Evolutionary conservation across 768 basidiomycete genomes (phyloP).

Genomic region (Tulasnella sp.): DNA sequence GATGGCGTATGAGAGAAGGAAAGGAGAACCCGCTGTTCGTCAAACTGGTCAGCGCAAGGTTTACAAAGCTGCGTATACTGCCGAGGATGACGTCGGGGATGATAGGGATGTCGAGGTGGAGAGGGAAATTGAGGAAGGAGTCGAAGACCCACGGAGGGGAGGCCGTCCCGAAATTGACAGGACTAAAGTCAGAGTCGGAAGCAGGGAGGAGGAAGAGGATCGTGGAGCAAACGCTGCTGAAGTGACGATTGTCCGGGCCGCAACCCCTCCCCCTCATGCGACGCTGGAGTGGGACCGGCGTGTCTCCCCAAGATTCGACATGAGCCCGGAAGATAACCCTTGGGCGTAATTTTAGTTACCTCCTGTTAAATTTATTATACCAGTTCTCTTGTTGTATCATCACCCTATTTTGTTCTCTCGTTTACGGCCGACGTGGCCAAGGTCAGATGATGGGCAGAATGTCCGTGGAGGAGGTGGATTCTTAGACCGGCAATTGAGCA

Average conservation of each 20-base stretch:
- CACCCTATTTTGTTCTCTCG: background rate
- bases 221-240: conserved; percentile 32
- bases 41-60: conserved; percentile 47
- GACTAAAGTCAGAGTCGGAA: conserved; percentile 15
- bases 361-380: background rate
- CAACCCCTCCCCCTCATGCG: conserved; percentile 49
- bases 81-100: conserved; percentile 36
- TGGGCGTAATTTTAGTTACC: conserved; percentile 44
- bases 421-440: background rate
- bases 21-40: conserved; percentile 52
- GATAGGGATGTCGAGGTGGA: conserved; percentile 45
- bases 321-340: conserved; percentile 48
- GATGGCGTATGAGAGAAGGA: conserved; percentile 50
- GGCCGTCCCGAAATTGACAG: conserved; percentile 54
- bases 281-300: conserved; percentile 37
- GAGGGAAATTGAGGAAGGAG: conserved; percentile 32
- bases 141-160: conserved; percentile 52
- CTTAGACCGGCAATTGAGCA: background rate
- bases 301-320: conserved; percentile 35
- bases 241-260: conserved; percentile 37
- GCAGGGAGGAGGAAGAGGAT: conserved; percentile 6
- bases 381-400: background rate
- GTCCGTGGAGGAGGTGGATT: background rate
- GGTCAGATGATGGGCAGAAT: background rate
- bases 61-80: conserved; percentile 44